A percentile compares a stretch with the other conserved stretches of the same genome.
phyloP scores from a whole-genome alignment of 2,329 filamentous ascomycete species.

The Xylariaceae sp. region DNA sequence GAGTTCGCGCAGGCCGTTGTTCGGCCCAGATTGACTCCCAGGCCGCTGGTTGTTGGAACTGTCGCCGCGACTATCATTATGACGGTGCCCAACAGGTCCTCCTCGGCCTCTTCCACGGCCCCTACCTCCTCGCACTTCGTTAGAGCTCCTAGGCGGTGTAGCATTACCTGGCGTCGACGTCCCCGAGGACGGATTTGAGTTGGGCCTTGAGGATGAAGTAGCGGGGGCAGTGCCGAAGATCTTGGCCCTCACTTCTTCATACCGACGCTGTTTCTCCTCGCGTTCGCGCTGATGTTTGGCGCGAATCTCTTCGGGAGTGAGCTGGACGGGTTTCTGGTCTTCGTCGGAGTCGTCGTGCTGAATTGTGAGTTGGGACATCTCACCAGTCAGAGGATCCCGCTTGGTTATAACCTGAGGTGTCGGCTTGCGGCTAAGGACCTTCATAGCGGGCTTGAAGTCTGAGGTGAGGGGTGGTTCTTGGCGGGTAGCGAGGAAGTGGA shows the following conservation, averaged over 20 bases:
- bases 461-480: slow-evolving; percentile 55
- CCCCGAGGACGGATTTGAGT: slow-evolving; percentile 45
- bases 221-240: slow-evolving; percentile 47
- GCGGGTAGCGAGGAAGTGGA: slow-evolving; percentile 63
- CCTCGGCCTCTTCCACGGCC: slow-evolving; percentile 44
- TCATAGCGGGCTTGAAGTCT: slow-evolving; percentile 77
- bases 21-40: slow-evolving; percentile 30
- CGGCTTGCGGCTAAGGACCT: slow-evolving; percentile 80
- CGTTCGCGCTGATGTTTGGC: slow-evolving; percentile 73
- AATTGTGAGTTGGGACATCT: slow-evolving; percentile 42
- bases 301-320: slow-evolving; percentile 72
- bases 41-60: slow-evolving; percentile 24
- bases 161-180: slow-evolving; percentile 59
- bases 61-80: slow-evolving; percentile 23
- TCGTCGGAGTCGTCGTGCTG: slow-evolving; percentile 63
- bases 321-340: slow-evolving; percentile 57
- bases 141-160: slow-evolving; percentile 51
- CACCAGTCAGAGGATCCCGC: slow-evolving; percentile 49
- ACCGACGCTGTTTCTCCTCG: slow-evolving; percentile 86
- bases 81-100: slow-evolving; percentile 34
- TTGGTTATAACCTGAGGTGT: slow-evolving; percentile 55
- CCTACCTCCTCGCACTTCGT: slow-evolving; percentile 45
- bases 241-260: slow-evolving; percentile 82
- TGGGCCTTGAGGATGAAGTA: slow-evolving; percentile 15
- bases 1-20: slow-evolving; percentile 52